Conservation (phyloP, 495 filamentous ascomycete genomes). For the Tuber microsphaerosporum region DNA sequence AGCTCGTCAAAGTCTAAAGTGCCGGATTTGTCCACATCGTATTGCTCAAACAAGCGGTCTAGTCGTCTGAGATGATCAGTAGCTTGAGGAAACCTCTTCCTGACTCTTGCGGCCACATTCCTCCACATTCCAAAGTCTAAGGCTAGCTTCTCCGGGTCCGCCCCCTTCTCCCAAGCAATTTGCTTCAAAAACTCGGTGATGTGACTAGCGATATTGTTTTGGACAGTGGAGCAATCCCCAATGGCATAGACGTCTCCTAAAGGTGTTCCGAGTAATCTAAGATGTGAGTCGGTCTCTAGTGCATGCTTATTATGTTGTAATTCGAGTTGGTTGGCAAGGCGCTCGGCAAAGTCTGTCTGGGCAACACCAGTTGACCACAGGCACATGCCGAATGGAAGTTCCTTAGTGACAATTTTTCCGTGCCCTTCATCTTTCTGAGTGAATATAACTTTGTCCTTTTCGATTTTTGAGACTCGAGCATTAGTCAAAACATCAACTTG, state of each 20-base stretch:
- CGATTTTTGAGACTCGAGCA: conserved; percentile 82
- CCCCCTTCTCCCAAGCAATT: conserved; percentile 84
- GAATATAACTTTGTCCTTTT: conserved; percentile 75
- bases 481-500: conserved; percentile 86
- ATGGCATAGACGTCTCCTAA: conserved; percentile 94
- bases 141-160: conserved; percentile 72
- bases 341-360: conserved; percentile 71
- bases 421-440: conserved; percentile 63
- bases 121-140: conserved; percentile 86
- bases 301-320: conserved; percentile 82
- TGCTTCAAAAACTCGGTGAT: conserved; percentile 81
- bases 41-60: conserved; percentile 79
- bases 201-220: conserved; percentile 88
- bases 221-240: conserved; percentile 93
- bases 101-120: conserved; percentile 69
- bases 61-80: conserved; percentile 77
- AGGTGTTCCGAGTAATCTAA: conserved; percentile 83
- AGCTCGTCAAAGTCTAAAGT: conserved; percentile 92
- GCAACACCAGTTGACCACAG: conserved; percentile 97
- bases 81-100: conserved; percentile 89
- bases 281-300: conserved; percentile 89
- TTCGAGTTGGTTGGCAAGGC: conserved; percentile 60
- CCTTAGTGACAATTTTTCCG: conserved; percentile 71
- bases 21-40: conserved; percentile 86
- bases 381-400: conserved; percentile 93